Evolutionary conservation across 441 rosid species (phyloP).

Genomic region (Erodium texanum): DNA sequence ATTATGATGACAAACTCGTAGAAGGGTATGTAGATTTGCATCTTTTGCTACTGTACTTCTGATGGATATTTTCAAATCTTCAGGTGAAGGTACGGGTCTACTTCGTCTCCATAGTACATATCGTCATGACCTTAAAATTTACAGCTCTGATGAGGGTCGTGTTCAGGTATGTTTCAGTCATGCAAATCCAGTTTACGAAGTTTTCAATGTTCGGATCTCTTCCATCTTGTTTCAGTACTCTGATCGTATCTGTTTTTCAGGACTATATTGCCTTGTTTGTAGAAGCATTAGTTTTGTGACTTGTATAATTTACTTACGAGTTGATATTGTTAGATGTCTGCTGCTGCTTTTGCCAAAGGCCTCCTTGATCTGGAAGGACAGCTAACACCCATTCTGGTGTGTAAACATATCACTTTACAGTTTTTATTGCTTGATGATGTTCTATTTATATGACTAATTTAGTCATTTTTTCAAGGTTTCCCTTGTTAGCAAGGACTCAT

Average conservation of each 20-base stretch:
- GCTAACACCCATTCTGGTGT: conserved; percentile 94
- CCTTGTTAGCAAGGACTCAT: conserved; percentile 98
- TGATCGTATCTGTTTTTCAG: not conserved
- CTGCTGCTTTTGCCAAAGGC: conserved; percentile 99
- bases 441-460: conserved; percentile 20
- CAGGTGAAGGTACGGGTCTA: conserved; percentile 99
- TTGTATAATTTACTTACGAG: conserved; percentile 13
- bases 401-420: conserved; percentile 19
- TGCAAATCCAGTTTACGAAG: conserved; percentile 3
- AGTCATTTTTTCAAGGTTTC: conserved; percentile 59
- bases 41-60: conserved; percentile 14
- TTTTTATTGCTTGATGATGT: conserved; percentile 19
- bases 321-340: conserved; percentile 78
- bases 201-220: conserved; percentile 8
- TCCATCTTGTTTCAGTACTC: conserved; percentile 4
- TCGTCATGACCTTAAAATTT: conserved; percentile 98
- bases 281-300: conserved; percentile 1
- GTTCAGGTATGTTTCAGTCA: conserved; percentile 64
- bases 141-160: conserved; percentile 99
- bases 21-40: not conserved
- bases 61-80: conserved; percentile 21
- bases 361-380: conserved; percentile 99
- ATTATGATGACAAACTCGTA: not conserved
- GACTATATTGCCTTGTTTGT: not conserved
- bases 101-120: conserved; percentile 99